Evolutionary conservation across 768 basidiomycete genomes (phyloP).

Genomic region (Hericium coralloides): DNA sequence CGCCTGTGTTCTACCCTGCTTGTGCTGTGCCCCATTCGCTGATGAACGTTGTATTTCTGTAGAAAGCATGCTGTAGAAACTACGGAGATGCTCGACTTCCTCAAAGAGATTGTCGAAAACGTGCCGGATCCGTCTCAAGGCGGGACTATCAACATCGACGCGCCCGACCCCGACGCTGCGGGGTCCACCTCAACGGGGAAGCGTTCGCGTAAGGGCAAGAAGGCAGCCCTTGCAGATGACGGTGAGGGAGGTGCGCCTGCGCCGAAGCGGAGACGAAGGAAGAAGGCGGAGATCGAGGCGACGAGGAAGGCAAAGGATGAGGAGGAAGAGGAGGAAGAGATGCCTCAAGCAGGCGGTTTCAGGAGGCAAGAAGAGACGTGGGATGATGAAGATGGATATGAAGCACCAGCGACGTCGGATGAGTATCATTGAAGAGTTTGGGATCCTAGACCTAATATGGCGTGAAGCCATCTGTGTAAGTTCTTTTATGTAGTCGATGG

Average conservation of each 20-base stretch:
- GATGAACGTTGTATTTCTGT: neutral
- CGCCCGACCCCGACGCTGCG: slow-evolving; percentile 52
- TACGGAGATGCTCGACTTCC: slow-evolving; percentile 86
- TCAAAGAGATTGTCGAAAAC: slow-evolving; percentile 81
- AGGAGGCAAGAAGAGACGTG: neutral
- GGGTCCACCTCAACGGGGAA: slow-evolving; percentile 27
- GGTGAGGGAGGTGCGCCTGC: slow-evolving; percentile 28
- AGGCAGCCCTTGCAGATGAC: slow-evolving; percentile 30
- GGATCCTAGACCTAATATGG: neutral
- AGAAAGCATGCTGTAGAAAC: slow-evolving; percentile 92
- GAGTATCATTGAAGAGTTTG: neutral
- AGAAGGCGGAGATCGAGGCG: slow-evolving; percentile 30
- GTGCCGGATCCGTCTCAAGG: slow-evolving; percentile 85
- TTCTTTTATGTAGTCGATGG: neutral
- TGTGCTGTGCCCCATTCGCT: neutral
- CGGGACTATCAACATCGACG: slow-evolving; percentile 66
- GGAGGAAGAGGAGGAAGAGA: slow-evolving; percentile 25
- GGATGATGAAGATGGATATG: neutral
- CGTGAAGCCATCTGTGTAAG: neutral
- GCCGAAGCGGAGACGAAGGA: slow-evolving; percentile 43
- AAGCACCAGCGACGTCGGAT: neutral
- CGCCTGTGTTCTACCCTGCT: slow-evolving; percentile 24
- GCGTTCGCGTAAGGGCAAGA: slow-evolving; percentile 53
- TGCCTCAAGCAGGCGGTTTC: neutral
- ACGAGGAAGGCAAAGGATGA: slow-evolving; percentile 27